Base-by-base conservation (phyloP, 2,329 filamentous ascomycete species). In the Blastomyces gilchristii region DNA sequence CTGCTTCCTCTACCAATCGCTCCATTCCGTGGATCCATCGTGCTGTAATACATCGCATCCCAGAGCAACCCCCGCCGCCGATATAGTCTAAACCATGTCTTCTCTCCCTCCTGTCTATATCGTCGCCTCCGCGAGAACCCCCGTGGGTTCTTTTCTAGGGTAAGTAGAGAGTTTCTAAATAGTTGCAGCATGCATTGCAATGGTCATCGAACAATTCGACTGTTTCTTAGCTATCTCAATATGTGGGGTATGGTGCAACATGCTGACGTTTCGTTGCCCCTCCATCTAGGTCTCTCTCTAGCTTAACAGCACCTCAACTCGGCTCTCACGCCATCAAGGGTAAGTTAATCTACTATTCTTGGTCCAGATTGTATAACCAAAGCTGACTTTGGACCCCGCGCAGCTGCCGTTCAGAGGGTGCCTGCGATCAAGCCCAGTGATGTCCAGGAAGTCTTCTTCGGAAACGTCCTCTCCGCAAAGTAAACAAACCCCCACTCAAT, bases 401-500 rank as follows among this genome's bases (percentile, higher is more conserved):
- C 68, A 85, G 83, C 84, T 73, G 93, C 93, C 66, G 85, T 99
- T 69, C 88, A 91, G 79, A 88, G 91, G 72, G 90, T 89, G 57
- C 87, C 94, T 63, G 84, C 88, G 72, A 86, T 99, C 80, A 92
- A 95, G 80, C 83, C 91, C 62, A 86, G 91, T 72, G 86, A 96
- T 75, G 90, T 99, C 64, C 87, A 99, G 75, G 94, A 99, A 77
- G 91, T 99, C 74, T 95, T 94, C 82, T 95, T 97, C 74, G 94
- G 94, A 77, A 99, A 99, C 82, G 94, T 99, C 69, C 85, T 99
- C 72, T 96, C 92, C 65, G 94, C 93, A 76, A 92, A 93, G 92
- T 96, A 83, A 67, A 61, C n/a, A 22, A 25, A 25, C 47, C n/a
- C 47, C 22, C 43, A 3, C 1, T 31, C 47, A 25, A 50, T 58